Evolutionary conservation across 495 filamentous ascomycete genomes (phyloP).

Genomic region (Aspergillus steynii): DNA sequence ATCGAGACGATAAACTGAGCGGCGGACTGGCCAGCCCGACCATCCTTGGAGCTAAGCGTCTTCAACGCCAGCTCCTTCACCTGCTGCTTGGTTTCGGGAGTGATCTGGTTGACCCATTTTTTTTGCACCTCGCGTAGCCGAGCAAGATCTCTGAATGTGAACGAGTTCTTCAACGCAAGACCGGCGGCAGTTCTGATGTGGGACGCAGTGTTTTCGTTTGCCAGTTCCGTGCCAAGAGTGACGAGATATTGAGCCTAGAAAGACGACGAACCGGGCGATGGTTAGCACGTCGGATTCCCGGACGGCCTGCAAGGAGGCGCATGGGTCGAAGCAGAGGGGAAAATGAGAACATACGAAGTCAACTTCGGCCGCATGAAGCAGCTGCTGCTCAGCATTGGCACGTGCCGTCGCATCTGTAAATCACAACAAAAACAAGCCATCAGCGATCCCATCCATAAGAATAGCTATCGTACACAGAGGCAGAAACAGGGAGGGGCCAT

Average conservation of each 20-base stretch:
- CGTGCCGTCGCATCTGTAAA: conserved; percentile 80
- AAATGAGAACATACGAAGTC: conserved; percentile 80
- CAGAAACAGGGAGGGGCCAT: conserved; percentile 21
- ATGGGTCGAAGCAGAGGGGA: conserved; percentile 1
- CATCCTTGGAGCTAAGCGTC: conserved; percentile 74
- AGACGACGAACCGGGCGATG: conserved; percentile 11
- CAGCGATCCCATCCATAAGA: conserved; percentile 13
- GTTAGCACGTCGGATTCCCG: conserved; percentile 19
- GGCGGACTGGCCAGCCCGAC: conserved; percentile 80
- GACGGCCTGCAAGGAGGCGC: conserved; percentile 3
- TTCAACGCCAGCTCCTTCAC: conserved; percentile 87
- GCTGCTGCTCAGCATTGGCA: conserved; percentile 89
- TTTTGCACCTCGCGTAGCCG: conserved; percentile 83
- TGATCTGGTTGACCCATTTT: conserved; percentile 85
- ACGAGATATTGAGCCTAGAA: conserved; percentile 81
- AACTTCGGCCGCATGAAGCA: conserved; percentile 83
- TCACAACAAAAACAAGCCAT: conserved; percentile 27
- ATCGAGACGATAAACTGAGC: conserved; percentile 95
- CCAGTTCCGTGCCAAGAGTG: conserved; percentile 87
- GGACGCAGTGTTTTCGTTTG: conserved; percentile 80
- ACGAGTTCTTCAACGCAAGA: conserved; percentile 96
- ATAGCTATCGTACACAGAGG: background rate
- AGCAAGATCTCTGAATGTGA: conserved; percentile 84
- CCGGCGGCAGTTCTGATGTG: conserved; percentile 90
- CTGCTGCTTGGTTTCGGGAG: conserved; percentile 72